Evolutionary conservation across 1,284 basidiomycete species (phyloP), one percentile per base, ranked within the genome.

Genomic region (Nidula niveotomentosa): DNA sequence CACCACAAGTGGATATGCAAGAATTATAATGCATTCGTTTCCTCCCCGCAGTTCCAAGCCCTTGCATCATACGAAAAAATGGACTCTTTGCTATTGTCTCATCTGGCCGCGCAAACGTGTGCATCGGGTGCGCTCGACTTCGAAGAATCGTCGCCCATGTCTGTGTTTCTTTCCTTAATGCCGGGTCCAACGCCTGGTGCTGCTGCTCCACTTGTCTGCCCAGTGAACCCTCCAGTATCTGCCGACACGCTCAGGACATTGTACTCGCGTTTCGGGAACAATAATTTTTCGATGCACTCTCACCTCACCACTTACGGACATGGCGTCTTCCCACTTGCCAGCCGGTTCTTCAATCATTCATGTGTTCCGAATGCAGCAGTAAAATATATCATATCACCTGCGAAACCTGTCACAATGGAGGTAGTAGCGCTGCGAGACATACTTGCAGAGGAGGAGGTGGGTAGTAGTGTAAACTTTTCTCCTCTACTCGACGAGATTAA

Each of bases 341-440:
- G 90, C 62, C 78, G 88, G 9, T 65, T 83, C 8, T 89, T 91
- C 70, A 92, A 92, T 64, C 90, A 92, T 64, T 90, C 88, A 3
- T 91, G 90, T 65, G 61, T 77, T 10, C 89, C 90, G 3, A 91
- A 90, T 58, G 85, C 87, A 17, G 80, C 79, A n/a, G 75, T 81
- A 18, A 84, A 80, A 64, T 91, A 86, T 62, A 64, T 68, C 39
- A 70, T 88, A 18, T 64, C 61, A 8, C 62, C 61, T 3, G 68
- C 62, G 9, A 62, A 73, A 35, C 63, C 70, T 8, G 75, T 83
- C 7, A 62, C 58, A 13, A 86, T 90, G 85, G 77, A 86, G 55
- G 71, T 91, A 6, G 74, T 88, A 10, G 79, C 85, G 1, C 70
- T 92, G 48, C 75, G 77, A 6, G 73, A 82, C 51, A 84, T 91